Evolutionary conservation across 2,329 filamentous ascomycete species (phyloP).

Genomic region (Didymella pinodella): DNA sequence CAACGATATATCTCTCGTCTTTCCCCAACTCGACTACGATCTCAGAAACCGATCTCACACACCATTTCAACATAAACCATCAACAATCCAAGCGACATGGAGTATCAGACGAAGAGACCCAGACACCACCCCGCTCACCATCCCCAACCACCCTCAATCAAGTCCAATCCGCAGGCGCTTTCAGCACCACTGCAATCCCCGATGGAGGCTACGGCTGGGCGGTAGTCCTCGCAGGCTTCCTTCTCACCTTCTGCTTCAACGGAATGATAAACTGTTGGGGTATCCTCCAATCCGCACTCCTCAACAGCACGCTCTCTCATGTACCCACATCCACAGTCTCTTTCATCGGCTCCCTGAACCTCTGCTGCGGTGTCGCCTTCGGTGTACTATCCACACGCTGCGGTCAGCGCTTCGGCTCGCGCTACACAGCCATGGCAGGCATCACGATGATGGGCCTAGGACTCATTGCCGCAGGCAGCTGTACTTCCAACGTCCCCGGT

Average conservation of each 20-base stretch:
- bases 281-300: slow-evolving; percentile 65
- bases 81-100: neutral
- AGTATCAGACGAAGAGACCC: slow-evolving; percentile 15
- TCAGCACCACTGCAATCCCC: slow-evolving; percentile 46
- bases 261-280: slow-evolving; percentile 68
- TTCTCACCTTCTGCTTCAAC: slow-evolving; percentile 61
- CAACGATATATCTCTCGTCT: slow-evolving; percentile 4
- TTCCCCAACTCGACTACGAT: slow-evolving; percentile 3
- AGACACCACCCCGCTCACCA: slow-evolving; percentile 10
- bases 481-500: slow-evolving; percentile 35
- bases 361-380: slow-evolving; percentile 60
- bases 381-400: slow-evolving; percentile 63
- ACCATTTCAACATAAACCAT: neutral
- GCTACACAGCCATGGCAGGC: slow-evolving; percentile 58
- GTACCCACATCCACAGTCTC: slow-evolving; percentile 61
- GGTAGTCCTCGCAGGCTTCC: slow-evolving; percentile 60
- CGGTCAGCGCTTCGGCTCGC: slow-evolving; percentile 59
- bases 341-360: slow-evolving; percentile 65
- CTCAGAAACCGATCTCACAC: slow-evolving; percentile 11
- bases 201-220: slow-evolving; percentile 67
- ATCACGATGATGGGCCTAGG: slow-evolving; percentile 60
- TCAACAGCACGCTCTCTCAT: slow-evolving; percentile 56
- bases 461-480: slow-evolving; percentile 58
- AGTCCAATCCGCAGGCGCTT: slow-evolving; percentile 3
- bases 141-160: neutral